Evolutionary conservation across 208 protist genomes (phyloP), one percentile per base, ranked within the genome.

Genomic region (Leishmania turanica): DNA sequence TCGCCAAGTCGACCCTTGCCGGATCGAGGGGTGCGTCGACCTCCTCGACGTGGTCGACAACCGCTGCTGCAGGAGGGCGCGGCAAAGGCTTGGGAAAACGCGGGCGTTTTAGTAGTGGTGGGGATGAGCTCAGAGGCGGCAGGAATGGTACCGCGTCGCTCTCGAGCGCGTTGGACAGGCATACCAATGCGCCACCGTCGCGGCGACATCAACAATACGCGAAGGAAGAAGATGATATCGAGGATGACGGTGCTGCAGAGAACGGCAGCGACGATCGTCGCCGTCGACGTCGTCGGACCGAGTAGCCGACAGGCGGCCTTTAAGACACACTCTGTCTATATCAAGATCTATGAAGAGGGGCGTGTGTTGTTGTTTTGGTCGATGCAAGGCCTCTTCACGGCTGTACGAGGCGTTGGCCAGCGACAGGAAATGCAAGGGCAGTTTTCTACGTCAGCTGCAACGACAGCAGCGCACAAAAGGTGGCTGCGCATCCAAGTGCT

Each of bases 1-100:
- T 86, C 5, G 80, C 87, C 34, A 92, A 90, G 77, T 85, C 90
- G 27, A 75, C 54, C 5, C 70, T 72, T 34, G 85, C 75, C 56
- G 81, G 54, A 51, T 40, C 51, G 19, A 72, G n/a, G 45, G 78
- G 69, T 53, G 70, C 21, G 49, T 37, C 27, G 4, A 84, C 69
- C 27, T 51, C 45, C 11, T 72, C 64, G 45, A 49, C 70, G 53
- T 77, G 74, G 51, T 83, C 74, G 27, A 79, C 65, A 17, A 49
- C 31, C 9, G 76, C 47, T 24, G 64, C 72, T 45, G 77, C 77
- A 37, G 72, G n/a, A 56, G 45, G 51, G 6, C 69, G 75, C 8
- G 54, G 80, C 6, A 54, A 74, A 54, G 83, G 79, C 60, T 6
- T 31, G 45, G 68, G 79, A 11, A 82, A 83, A 69, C 69, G 79